Conservation (phyloP, 2,329 filamentous ascomycete genomes). For the Scedosporium minutisporum region DNA sequence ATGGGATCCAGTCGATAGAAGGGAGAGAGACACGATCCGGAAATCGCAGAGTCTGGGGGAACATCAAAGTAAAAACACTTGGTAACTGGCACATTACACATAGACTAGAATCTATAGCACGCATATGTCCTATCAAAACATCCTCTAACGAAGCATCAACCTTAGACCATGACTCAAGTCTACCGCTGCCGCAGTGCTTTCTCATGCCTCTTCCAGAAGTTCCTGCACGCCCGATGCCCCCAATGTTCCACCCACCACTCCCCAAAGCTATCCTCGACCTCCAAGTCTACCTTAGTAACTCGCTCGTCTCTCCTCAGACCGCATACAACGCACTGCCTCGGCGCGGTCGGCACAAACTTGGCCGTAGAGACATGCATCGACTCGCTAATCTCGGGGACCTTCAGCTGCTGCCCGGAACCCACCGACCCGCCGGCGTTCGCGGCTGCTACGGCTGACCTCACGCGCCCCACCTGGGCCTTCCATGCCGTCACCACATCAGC, state of each 20-base stretch:
- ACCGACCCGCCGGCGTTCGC: constrained; percentile 36
- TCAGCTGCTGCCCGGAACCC: constrained; percentile 24
- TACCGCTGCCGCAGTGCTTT: constrained; percentile 58
- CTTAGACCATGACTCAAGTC: constrained; percentile 4
- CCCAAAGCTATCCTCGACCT: constrained; percentile 82
- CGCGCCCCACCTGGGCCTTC: constrained; percentile 64
- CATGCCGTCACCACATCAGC: constrained; percentile 67
- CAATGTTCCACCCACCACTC: constrained; percentile 95
- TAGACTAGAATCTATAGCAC: too few relatives aligned
- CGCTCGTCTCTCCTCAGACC: constrained; percentile 83
- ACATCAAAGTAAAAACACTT: too few relatives aligned
- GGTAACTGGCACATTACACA: too few relatives aligned
- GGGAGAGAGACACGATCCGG: too few relatives aligned
- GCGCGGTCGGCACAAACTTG: constrained; percentile 64
- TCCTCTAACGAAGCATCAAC: not conserved
- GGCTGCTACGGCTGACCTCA: constrained; percentile 64
- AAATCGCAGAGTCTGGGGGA: too few relatives aligned
- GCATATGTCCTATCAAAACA: not conserved
- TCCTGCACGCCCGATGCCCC: constrained; percentile 69
- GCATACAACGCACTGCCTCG: constrained; percentile 73
- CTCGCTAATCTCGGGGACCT: constrained; percentile 62
- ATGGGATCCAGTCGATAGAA: too few relatives aligned
- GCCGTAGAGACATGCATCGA: constrained; percentile 58
- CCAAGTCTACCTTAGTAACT: constrained; percentile 62
- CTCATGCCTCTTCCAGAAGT: constrained; percentile 78